phyloP scores from a whole-genome alignment of 345 rosid species.

The Alliaria petiolata region DNA sequence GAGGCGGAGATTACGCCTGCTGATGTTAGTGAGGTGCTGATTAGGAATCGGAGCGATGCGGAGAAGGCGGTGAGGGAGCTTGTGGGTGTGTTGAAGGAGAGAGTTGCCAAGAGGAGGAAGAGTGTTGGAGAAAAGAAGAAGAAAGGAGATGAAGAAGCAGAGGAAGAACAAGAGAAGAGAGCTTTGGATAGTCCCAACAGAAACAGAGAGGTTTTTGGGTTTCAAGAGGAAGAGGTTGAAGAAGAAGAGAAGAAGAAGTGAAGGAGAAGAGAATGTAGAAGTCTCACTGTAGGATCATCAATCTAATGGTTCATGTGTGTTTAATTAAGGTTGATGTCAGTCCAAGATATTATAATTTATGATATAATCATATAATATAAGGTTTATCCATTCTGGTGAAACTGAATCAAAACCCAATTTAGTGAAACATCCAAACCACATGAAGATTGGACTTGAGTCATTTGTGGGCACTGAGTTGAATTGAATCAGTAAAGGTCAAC shows the following conservation, averaged over 20 bases:
- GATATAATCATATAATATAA: neutral
- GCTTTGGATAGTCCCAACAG: constrained; percentile 61
- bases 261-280: neutral
- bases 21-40: constrained; percentile 77
- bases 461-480: neutral
- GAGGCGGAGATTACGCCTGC: constrained; percentile 89
- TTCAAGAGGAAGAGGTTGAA: constrained; percentile 30
- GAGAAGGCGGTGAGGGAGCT: constrained; percentile 58
- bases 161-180: constrained; percentile 76
- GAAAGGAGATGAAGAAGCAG: constrained; percentile 30
- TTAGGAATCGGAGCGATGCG: constrained; percentile 55
- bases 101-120: constrained; percentile 41
- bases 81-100: constrained; percentile 45
- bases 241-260: constrained; percentile 18
- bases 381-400: neutral
- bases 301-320: constrained; percentile 12
- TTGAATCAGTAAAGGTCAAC: neutral
- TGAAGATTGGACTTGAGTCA: neutral
- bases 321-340: neutral
- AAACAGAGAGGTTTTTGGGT: constrained; percentile 12
- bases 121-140: constrained; percentile 14
- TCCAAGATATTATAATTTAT: neutral
- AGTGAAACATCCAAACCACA: neutral
- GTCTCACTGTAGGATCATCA: no score
- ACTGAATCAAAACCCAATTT: neutral